These are phyloP conservation scores for Globisporangium cederbergense DNA, from an alignment of 352 stramenopile species.

Conservation along the genomic window DNA sequence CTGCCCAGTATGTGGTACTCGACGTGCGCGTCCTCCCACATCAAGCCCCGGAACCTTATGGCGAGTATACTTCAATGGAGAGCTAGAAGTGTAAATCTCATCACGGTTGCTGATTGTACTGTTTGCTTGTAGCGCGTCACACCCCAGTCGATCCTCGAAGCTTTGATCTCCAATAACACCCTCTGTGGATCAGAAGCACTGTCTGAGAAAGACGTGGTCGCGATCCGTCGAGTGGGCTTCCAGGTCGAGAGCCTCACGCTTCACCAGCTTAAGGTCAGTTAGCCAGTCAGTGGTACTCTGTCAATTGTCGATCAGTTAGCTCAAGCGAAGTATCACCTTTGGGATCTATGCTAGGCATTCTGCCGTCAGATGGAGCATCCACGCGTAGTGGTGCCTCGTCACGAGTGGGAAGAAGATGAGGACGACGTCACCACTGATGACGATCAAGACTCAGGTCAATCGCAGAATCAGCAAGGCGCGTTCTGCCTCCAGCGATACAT, in stretches of 20 bases:
- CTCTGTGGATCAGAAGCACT: background rate
- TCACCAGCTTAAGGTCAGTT: constrained; percentile 40
- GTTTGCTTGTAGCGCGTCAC: constrained; percentile 32
- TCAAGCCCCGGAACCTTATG: constrained; percentile 38
- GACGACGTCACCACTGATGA: background rate
- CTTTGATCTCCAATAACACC: constrained; percentile 15
- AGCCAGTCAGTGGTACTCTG: background rate
- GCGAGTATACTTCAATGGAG: constrained; percentile 14
- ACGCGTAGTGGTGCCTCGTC: constrained; percentile 2
- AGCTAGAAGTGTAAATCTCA: background rate
- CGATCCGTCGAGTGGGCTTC: constrained; percentile 36
- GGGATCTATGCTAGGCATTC: constrained; percentile 4
- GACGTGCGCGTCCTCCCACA: constrained; percentile 37
- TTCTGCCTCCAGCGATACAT: constrained; percentile 51
- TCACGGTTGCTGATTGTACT: too few relatives aligned
- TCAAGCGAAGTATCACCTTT: too few relatives aligned
- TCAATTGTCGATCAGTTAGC: background rate
- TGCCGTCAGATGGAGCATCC: constrained; percentile 38
- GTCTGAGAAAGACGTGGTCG: constrained; percentile 16
- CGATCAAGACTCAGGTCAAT: background rate
- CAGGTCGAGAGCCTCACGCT: constrained; percentile 21
- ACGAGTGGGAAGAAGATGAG: constrained; percentile 8
- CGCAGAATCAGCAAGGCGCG: background rate
- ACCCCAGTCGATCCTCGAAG: constrained; percentile 34
- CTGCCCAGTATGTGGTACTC: constrained; percentile 61